Evolutionary conservation across 495 filamentous ascomycete genomes (phyloP).

Genomic region (Neurospora sublineolata): DNA sequence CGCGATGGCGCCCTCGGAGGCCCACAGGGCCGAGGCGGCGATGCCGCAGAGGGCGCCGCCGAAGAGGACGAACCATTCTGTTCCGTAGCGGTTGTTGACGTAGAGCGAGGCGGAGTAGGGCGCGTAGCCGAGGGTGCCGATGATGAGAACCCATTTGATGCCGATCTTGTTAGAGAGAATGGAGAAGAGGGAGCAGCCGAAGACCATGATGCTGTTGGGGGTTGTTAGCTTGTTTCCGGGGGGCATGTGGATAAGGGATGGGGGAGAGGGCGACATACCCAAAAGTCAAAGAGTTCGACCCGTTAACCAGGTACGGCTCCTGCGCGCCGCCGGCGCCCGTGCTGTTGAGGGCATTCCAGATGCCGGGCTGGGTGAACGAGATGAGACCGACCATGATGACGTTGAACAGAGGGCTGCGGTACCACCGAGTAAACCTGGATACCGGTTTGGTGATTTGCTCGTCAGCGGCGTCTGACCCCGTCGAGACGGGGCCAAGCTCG

Average conservation of each 20-base stretch:
- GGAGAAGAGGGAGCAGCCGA: constrained; percentile 41
- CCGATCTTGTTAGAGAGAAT: constrained; percentile 43
- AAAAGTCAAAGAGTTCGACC: constrained; percentile 46
- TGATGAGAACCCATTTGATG: constrained; percentile 40
- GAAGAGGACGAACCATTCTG: constrained; percentile 45
- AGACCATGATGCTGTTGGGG: constrained; percentile 38
- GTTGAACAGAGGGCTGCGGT: constrained; percentile 44
- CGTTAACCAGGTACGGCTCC: constrained; percentile 45
- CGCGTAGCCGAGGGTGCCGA: constrained; percentile 45
- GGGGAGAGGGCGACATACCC: constrained; percentile 7
- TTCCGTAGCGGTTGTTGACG: constrained; percentile 46
- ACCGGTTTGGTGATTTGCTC: constrained; percentile 15
- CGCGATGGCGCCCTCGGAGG: constrained; percentile 45
- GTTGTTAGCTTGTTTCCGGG: neutral
- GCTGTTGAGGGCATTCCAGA: constrained; percentile 49
- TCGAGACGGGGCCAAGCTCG: constrained; percentile 2
- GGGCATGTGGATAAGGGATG: too few species aligned
- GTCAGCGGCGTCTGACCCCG: constrained; percentile 1
- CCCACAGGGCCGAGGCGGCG: constrained; percentile 46
- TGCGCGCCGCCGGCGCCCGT: constrained; percentile 48
- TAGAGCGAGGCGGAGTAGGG: constrained; percentile 47
- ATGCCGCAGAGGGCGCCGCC: constrained; percentile 46
- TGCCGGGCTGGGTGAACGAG: constrained; percentile 46
- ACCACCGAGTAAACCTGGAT: constrained; percentile 29
- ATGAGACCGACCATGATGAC: constrained; percentile 44